phyloP scores from a whole-genome alignment of 2,329 filamentous ascomycete species.

The Aspergillus cejpii region DNA sequence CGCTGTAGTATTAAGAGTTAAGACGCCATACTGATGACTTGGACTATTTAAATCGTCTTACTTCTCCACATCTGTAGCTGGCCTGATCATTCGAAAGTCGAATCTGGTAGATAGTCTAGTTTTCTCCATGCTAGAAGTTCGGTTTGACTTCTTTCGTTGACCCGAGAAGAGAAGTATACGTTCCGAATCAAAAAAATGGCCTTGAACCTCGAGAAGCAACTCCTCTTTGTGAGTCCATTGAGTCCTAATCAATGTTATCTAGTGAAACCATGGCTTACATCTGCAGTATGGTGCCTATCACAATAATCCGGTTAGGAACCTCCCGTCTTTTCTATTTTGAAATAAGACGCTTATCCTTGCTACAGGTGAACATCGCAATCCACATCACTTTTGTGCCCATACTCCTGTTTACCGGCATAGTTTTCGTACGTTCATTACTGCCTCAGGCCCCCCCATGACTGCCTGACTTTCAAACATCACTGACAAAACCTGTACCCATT shows the following conservation, averaged over 20 bases:
- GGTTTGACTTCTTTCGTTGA: not conserved
- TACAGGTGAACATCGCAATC: conserved; percentile 57
- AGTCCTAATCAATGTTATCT: conserved; percentile 4
- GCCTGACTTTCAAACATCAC: no score
- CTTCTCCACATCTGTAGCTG: conserved; percentile 14
- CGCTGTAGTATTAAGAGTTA: conserved; percentile 4
- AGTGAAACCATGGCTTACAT: conserved; percentile 19
- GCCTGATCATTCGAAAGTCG: conserved; percentile 9
- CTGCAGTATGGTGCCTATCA: conserved; percentile 60
- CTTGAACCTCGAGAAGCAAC: conserved; percentile 60
- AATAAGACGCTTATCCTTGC: conserved; percentile 12
- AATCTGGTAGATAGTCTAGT: not conserved
- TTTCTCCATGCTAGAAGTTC: conserved; percentile 1
- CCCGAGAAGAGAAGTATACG: conserved; percentile 1
- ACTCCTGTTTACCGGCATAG: conserved; percentile 53
- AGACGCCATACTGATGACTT: not conserved
- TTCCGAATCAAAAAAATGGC: conserved; percentile 30
- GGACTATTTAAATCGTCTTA: conserved; percentile 7
- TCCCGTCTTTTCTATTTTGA: conserved; percentile 14
- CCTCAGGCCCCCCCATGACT: no score
- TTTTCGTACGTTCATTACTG: conserved; percentile 46
- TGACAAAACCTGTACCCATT: conserved; percentile 3
- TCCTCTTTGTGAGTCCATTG: conserved; percentile 53
- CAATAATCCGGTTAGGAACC: conserved; percentile 53
- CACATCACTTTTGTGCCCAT: conserved; percentile 59